A percentile compares a stretch with the other conserved stretches of the same genome.
These are phyloP conservation scores for Tolypocladium album DNA, from an alignment of 2,329 filamentous ascomycete genomes.

Conservation along the genomic window DNA sequence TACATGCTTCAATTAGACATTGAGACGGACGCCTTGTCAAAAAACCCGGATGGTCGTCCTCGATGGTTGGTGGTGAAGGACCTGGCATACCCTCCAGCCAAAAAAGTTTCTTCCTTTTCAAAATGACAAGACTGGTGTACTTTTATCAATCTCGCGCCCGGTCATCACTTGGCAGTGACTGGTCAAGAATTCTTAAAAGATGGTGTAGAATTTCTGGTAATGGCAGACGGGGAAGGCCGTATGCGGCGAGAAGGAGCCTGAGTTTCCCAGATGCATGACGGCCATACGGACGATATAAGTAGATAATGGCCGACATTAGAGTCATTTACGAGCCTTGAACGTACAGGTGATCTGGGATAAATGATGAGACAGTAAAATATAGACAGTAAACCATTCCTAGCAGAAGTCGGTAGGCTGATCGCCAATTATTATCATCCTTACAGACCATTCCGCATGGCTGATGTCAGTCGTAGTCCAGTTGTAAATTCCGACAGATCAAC, in stretches of 20 bases:
- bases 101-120: neutral
- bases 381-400: too few relatives aligned
- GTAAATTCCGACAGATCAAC: neutral
- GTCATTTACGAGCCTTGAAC: too few relatives aligned
- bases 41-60: neutral
- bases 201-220: too few relatives aligned
- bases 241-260: too few relatives aligned
- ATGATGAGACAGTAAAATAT: neutral
- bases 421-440: neutral
- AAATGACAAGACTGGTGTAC: neutral
- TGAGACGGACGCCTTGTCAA: neutral
- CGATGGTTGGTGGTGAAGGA: neutral
- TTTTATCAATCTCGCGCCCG: too few relatives aligned
- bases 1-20: neutral
- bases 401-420: neutral
- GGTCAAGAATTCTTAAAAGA: too few relatives aligned
- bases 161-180: too few relatives aligned
- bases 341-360: neutral
- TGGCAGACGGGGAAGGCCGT: too few relatives aligned
- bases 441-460: neutral
- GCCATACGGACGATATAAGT: too few relatives aligned
- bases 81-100: neutral
- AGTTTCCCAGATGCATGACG: too few relatives aligned
- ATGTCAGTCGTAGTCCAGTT: neutral
- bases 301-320: too few relatives aligned